Evolutionary conservation across 2,329 filamentous ascomycete species (phyloP).

Genomic region (Thielaviopsis punctulata): DNA sequence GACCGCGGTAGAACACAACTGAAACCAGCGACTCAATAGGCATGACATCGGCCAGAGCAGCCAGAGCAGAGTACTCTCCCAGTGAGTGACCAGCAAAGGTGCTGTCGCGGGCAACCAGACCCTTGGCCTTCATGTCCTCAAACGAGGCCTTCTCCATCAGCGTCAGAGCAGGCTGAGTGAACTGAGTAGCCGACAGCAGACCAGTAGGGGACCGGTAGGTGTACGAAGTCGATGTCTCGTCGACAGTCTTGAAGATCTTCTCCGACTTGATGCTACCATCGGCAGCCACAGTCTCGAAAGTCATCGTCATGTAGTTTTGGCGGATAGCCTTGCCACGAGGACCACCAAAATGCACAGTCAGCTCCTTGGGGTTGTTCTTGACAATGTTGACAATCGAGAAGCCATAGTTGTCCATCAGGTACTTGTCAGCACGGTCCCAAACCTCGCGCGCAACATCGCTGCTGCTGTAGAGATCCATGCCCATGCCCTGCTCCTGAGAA

Average conservation of each 20-base stretch:
- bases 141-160: constrained; percentile 99
- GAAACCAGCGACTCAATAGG: constrained; percentile 98
- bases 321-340: constrained; percentile 93
- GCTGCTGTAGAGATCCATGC: constrained; percentile 94
- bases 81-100: constrained; percentile 96
- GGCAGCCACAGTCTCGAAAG: constrained; percentile 88
- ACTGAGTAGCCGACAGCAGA: constrained; percentile 89
- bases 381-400: constrained; percentile 98
- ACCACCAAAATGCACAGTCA: constrained; percentile 95
- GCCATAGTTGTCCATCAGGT: constrained; percentile 96
- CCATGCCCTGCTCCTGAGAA: constrained; percentile 98
- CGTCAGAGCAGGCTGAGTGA: constrained; percentile 92
- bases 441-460: constrained; percentile 91
- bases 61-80: constrained; percentile 93
- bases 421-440: constrained; percentile 94
- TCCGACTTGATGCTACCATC: constrained; percentile 94
- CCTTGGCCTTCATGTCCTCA: constrained; percentile 96
- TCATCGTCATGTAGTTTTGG: constrained; percentile 99
- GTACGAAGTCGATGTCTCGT: constrained; percentile 84
- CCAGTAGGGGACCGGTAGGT: constrained; percentile 93
- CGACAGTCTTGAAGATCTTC: constrained; percentile 98
- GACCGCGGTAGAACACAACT: constrained; percentile 94
- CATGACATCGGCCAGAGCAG: constrained; percentile 94
- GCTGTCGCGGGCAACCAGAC: constrained; percentile 86
- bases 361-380: constrained; percentile 97